Conservation (phyloP, 2,329 filamentous ascomycete species). For the Calonectria pseudoreteaudii region DNA sequence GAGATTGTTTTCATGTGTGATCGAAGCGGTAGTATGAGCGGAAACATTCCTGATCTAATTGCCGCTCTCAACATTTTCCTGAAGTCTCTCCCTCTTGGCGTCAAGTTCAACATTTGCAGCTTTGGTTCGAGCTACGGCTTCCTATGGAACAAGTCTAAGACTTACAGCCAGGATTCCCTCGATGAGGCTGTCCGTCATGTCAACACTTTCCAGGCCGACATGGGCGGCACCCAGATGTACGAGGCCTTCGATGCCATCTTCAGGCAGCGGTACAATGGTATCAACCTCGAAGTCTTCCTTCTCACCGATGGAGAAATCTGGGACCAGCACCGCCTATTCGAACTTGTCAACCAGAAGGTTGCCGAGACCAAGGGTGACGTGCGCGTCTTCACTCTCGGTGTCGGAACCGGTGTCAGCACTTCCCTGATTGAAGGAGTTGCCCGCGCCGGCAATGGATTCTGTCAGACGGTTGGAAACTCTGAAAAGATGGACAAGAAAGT, state of each 20-base stretch:
- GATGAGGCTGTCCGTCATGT: constrained; percentile 57
- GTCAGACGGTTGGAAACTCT: constrained; percentile 69
- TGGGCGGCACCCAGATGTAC: constrained; percentile 67
- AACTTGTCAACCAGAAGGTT: constrained; percentile 57
- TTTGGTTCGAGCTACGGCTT: constrained; percentile 65
- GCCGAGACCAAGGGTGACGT: constrained; percentile 55
- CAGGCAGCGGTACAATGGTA: constrained; percentile 54
- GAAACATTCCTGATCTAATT: constrained; percentile 64
- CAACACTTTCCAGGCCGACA: constrained; percentile 55
- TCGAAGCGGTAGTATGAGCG: constrained; percentile 74
- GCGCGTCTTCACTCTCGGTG: constrained; percentile 66
- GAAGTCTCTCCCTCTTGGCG: constrained; percentile 72
- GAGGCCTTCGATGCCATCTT: constrained; percentile 58
- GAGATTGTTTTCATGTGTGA: constrained; percentile 82
- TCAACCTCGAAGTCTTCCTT: constrained; percentile 65
- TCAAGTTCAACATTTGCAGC: constrained; percentile 78
- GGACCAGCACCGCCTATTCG: constrained; percentile 57
- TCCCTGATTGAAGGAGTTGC: constrained; percentile 67
- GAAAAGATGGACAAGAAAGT: constrained; percentile 78
- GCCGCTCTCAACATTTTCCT: constrained; percentile 72
- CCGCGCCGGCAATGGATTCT: constrained; percentile 66
- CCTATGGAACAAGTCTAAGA: constrained; percentile 60
- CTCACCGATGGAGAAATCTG: constrained; percentile 69
- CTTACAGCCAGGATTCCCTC: constrained; percentile 59
- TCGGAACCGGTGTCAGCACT: constrained; percentile 63